Evolutionary conservation across 176 grass and related monocot genomes (phyloP).

Genomic region (Panicum miliaceum): DNA sequence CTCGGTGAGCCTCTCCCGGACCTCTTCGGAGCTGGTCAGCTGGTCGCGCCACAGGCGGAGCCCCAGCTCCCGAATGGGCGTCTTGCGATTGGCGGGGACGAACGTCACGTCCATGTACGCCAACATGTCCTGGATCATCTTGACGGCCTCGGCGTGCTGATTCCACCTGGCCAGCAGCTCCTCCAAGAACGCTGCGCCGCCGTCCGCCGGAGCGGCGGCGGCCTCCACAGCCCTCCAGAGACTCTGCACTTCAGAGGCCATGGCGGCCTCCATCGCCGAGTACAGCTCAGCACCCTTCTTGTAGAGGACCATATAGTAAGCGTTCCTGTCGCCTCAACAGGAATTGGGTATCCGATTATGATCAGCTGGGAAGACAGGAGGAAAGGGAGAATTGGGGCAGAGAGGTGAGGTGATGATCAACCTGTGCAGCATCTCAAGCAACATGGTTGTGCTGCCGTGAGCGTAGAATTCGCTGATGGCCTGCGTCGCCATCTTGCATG

Average conservation of each 20-base stretch:
- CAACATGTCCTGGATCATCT: not conserved
- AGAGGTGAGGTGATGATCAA: not conserved
- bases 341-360: not conserved
- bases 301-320: not conserved
- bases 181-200: not conserved
- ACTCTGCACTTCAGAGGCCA: slow-evolving; percentile 30
- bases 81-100: not conserved
- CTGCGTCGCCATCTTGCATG: not conserved
- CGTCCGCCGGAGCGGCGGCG: not conserved
- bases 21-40: not conserved
- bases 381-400: not conserved
- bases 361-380: not conserved
- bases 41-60: slow-evolving; percentile 29
- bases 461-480: not conserved
- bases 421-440: not conserved
- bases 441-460: not conserved
- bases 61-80: slow-evolving; percentile 15
- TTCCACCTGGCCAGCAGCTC: slow-evolving; percentile 42
- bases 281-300: slow-evolving; percentile 18
- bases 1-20: slow-evolving; percentile 16
- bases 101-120: slow-evolving; percentile 41
- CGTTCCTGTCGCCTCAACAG: not conserved
- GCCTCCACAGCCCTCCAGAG: not conserved
- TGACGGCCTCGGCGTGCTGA: slow-evolving; percentile 17
- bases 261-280: slow-evolving; percentile 14